These are phyloP conservation scores for Rhodotorula sp. DNA, from an alignment of 1,284 basidiomycete genomes.

Conservation along the genomic window DNA sequence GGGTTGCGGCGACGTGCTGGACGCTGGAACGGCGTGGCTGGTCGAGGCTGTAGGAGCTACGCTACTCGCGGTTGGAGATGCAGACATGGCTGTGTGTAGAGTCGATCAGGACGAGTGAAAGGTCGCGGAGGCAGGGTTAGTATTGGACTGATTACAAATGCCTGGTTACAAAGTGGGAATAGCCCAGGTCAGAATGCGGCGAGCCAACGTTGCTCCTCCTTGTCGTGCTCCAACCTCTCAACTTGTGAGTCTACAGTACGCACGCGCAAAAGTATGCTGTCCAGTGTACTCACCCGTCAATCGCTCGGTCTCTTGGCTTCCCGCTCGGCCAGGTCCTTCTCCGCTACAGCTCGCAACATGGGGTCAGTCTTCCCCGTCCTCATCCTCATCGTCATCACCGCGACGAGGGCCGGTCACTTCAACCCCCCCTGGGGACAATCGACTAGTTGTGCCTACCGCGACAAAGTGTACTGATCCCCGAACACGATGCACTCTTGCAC, in stretches of 20 bases:
- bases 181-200: no score
- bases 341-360: conserved; percentile 23
- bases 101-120: neutral
- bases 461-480: no score
- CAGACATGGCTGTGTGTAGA: neutral
- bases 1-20: neutral
- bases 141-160: neutral
- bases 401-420: no score
- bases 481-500: neutral
- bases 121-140: neutral
- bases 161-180: neutral
- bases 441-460: no score
- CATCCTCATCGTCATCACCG: neutral
- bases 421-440: no score
- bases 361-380: conserved; percentile 9
- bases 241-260: neutral
- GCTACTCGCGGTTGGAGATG: conserved; percentile 10
- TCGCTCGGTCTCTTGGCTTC: neutral
- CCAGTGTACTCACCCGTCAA: conserved; percentile 9
- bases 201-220: neutral
- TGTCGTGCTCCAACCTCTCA: neutral
- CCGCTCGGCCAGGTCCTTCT: conserved; percentile 20
- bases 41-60: neutral
- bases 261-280: conserved; percentile 7
- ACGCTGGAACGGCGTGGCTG: neutral